These are phyloP conservation scores for Thecaphora thlaspeos DNA, from an alignment of 1,284 basidiomycete species.

Conservation along the genomic window DNA sequence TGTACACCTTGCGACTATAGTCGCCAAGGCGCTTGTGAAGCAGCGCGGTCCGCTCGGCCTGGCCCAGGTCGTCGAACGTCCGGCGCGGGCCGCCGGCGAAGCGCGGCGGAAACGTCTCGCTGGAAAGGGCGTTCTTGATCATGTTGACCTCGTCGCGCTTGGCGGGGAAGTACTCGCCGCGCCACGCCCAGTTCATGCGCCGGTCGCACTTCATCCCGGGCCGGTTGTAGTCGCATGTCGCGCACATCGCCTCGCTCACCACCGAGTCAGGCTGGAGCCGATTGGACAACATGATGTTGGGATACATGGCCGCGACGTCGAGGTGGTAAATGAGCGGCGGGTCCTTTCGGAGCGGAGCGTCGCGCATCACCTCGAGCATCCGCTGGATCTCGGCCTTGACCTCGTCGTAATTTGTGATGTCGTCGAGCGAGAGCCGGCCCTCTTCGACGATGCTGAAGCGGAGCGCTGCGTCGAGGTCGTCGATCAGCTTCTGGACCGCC, in stretches of 20 bases:
- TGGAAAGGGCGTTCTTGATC: constrained; percentile 94
- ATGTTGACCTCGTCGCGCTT: constrained; percentile 98
- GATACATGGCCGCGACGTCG: constrained; percentile 99
- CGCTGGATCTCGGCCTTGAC: constrained; percentile 77
- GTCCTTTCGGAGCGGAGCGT: constrained; percentile 83
- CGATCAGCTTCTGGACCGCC: constrained; percentile 87
- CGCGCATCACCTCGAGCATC: constrained; percentile 84
- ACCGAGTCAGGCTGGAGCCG: constrained; percentile 97
- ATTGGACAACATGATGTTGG: constrained; percentile 99
- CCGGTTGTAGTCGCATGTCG: constrained; percentile 96
- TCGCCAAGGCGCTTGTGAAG: constrained; percentile 96
- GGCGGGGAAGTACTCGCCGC: constrained; percentile 97
- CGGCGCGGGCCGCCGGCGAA: constrained; percentile 72
- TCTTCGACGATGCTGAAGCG: constrained; percentile 87
- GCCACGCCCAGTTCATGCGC: constrained; percentile 95
- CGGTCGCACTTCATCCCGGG: constrained; percentile 94
- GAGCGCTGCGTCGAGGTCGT: constrained; percentile 88
- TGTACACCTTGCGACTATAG: constrained; percentile 97
- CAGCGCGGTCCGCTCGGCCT: constrained; percentile 83
- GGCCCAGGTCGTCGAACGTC: constrained; percentile 80
- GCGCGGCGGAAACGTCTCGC: constrained; percentile 86
- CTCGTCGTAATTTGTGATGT: constrained; percentile 92
- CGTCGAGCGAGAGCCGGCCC: constrained; percentile 74
- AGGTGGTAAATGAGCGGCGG: constrained; percentile 96
- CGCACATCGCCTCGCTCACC: constrained; percentile 92